Evolutionary conservation across 164 flowering plant species (phyloP), one percentile per base, ranked within the genome.

Genomic region (Paratinospora sagittata): DNA sequence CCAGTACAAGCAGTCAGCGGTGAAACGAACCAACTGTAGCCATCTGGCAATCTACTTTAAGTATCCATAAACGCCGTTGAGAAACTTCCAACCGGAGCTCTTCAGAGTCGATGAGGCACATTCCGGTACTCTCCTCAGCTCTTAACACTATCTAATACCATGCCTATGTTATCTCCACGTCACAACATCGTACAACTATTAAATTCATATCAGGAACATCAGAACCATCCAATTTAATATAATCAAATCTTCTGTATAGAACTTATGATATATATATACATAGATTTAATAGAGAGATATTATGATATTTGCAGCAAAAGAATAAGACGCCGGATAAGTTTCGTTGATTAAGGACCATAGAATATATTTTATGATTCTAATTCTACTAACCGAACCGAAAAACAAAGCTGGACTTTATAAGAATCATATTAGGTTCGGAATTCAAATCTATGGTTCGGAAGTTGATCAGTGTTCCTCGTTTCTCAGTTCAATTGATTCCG

Each of bases 361-460:
- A 55, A 19, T 3, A 55, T 16, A 19, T 16, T 7, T n/a, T 55
- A 23, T 21, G 61, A 55, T 55, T 55, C 61, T 55, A 55, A 55
- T 19, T 8, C 61, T 55, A 16, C 24, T 4, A 3, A 19, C 65
- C 70, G 70, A 57, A 2, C 72, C 72, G 33, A 45, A 39, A 10
- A 45, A 23, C 52, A 6, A 39, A 47, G 3, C 55, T 55, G 61
- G 61, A 55, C 61, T 55, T n/a, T 21, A 27, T 12, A 16, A 39
- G 52, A 37, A 10, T 16, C 19, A 30, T 23, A 21, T 4, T 13
- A 52, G 78, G 58, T n/a, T 68, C 68, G 74, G 63, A 66, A 0
- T 5, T 33, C 30, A 27, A 72, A 11, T 41, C 76, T 68, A 2
- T 66, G 76, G 39, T 65, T 61, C 75, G 65, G 78, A 45, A 47